These are phyloP conservation scores for Thymus quinquecostatus DNA, from an alignment of 257 asterid species.

Conservation along the genomic window DNA sequence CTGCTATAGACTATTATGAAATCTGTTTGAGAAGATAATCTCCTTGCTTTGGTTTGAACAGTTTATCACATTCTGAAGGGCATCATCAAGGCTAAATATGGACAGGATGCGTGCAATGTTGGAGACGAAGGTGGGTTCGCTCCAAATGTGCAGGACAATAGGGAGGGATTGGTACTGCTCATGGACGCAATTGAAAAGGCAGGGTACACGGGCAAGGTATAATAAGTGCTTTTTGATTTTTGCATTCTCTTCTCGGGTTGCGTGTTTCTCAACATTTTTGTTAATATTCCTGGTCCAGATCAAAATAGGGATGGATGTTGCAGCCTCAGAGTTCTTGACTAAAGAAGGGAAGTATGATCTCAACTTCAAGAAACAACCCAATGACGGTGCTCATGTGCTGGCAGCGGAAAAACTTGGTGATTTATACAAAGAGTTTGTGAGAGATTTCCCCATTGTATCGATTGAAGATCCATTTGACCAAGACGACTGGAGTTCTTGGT, in stretches of 20 bases:
- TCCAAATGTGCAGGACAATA: conserved; percentile 95
- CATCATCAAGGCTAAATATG: conserved; percentile 92
- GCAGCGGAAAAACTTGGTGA: conserved; percentile 74
- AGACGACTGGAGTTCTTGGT: conserved; percentile 98
- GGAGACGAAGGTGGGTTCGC: conserved; percentile 99
- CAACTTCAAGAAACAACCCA: conserved; percentile 95
- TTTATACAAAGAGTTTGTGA: conserved; percentile 77
- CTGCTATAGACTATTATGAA: neutral
- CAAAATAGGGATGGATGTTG: conserved; percentile 99
- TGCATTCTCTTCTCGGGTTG: conserved; percentile 17
- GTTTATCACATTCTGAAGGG: conserved; percentile 94
- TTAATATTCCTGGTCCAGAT: conserved; percentile 55
- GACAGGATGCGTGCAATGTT: conserved; percentile 99
- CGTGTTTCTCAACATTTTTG: conserved; percentile 22
- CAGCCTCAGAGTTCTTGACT: conserved; percentile 94
- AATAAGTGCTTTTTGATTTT: conserved; percentile 3
- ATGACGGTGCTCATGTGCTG: conserved; percentile 92
- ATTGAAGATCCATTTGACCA: conserved; percentile 99
- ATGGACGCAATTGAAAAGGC: conserved; percentile 96
- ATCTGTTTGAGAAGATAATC: conserved; percentile 28
- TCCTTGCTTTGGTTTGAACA: conserved; percentile 38
- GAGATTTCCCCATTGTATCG: conserved; percentile 93
- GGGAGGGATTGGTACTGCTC: conserved; percentile 90
- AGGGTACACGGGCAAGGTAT: conserved; percentile 91
- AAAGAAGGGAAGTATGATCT: conserved; percentile 89